These are phyloP conservation scores for Starmerella bacillaris DNA, from an alignment of 805 yeast species.

Conservation along the genomic window DNA sequence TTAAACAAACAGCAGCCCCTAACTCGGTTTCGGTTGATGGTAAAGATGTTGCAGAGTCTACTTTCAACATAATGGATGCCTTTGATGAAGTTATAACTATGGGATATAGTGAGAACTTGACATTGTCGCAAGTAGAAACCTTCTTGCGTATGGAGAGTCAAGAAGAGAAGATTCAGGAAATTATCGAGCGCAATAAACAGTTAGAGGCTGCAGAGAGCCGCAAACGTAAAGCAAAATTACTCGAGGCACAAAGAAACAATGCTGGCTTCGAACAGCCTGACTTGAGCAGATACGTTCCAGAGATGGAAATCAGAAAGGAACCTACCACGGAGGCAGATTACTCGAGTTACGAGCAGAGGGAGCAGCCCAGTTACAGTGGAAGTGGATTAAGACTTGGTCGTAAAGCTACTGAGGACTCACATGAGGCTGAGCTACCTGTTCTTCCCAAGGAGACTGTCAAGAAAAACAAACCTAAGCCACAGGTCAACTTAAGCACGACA, in stretches of 20 bases:
- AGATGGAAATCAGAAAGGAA: not conserved
- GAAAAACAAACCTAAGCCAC: not conserved
- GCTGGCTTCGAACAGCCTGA: conserved; percentile 4
- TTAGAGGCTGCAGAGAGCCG: conserved; percentile 93
- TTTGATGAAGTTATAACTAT: conserved; percentile 83
- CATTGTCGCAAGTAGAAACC: conserved; percentile 64
- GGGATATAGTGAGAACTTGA: conserved; percentile 79
- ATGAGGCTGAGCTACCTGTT: not conserved
- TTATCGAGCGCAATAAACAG: conserved; percentile 91
- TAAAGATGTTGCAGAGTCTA: conserved; percentile 60
- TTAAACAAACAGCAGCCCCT: conserved; percentile 41
- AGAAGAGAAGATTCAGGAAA: conserved; percentile 96
- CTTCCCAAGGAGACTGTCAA: not conserved
- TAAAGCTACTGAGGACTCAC: not conserved
- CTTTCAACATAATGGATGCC: conserved; percentile 78
- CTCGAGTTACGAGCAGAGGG: not conserved
- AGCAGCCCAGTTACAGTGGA: not conserved
- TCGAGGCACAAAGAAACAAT: conserved; percentile 37
- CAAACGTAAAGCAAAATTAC: conserved; percentile 80
- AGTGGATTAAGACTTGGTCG: not conserved
- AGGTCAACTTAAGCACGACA: conserved; percentile 39
- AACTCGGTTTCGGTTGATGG: conserved; percentile 32
- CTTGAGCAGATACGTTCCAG: no score
- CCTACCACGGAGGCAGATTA: not conserved
- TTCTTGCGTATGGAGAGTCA: conserved; percentile 95